A percentile compares a stretch with the other conserved stretches of the same genome.
These are phyloP conservation scores for Thielaviopsis populi DNA, from an alignment of 2,329 filamentous ascomycete species.

Conservation along the genomic window DNA sequence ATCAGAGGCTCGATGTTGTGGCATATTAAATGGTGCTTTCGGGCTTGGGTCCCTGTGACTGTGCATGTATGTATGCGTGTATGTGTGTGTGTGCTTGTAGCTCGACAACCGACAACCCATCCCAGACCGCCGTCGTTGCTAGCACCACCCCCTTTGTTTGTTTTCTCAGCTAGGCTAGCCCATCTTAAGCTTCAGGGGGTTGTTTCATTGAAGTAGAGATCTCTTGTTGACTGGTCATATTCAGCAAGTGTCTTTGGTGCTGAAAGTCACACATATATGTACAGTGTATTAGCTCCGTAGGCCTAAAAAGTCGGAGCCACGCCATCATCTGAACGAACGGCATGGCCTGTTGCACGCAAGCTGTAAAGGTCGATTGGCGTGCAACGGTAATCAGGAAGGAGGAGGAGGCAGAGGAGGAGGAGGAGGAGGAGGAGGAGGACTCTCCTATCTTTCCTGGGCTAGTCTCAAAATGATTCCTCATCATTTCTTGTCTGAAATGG, in stretches of 20 bases:
- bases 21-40: not conserved
- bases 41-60: not conserved
- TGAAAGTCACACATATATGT: constrained; percentile 2
- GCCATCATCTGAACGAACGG: no score
- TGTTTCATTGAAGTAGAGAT: not conserved
- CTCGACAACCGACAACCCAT: not conserved
- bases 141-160: not conserved
- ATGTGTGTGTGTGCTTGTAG: not conserved
- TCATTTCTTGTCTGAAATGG: not conserved
- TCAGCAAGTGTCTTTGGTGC: not conserved
- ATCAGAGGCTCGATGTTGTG: not conserved
- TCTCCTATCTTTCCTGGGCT: not conserved
- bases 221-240: not conserved
- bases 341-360: no score
- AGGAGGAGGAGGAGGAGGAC: no score
- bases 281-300: not conserved
- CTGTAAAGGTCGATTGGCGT: not conserved
- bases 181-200: not conserved
- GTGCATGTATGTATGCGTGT: no score
- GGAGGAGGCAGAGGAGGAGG: no score
- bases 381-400: not conserved
- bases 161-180: not conserved
- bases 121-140: not conserved
- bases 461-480: not conserved
- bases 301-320: not conserved